Evolutionary conservation across 1,284 basidiomycete species (phyloP), one percentile per base, ranked within the genome.

Genomic region (Earliella scabrosa): DNA sequence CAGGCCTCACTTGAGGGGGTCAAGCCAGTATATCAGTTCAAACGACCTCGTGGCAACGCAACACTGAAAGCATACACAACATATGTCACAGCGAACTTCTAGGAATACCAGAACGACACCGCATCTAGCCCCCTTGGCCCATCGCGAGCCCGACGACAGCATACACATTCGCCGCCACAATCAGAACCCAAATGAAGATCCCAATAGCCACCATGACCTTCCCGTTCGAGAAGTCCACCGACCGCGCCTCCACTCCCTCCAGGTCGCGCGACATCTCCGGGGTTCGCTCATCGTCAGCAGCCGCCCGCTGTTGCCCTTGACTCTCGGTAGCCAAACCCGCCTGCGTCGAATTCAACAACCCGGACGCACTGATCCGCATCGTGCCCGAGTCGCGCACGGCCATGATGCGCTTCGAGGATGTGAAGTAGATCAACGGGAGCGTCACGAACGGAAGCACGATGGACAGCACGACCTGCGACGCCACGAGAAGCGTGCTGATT

Each of bases 391-490:
- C 29, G 13, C 29, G 29, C 14, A 87, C 84, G 1, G 76, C 77
- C 92, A 94, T 94, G 55, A 92, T 77, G 13, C 77, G 71, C 56
- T 82, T 82, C 2, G 79, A 85, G 1, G 86, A 85, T 9, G 92
- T 93, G 60, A 92, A 79, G 64, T 79, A 92, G 34, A 95, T 77
- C 36, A 95, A 80, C 1, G 93, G 93, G 63, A 93, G 79, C 16
- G 87, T 82, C 68, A 95, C 83, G 70, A 95, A 97, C 0, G 96
- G 96, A 14, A 98, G 82, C 4, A 94, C 86, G 65, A 98, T 84
- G 40, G 88, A 90, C 18, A 98, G 80, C 10, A 89, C 82, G 45
- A 97, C 95, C 73, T 98, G 96, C 13, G 87, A 93, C 1, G 83
- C 87, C 44, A 97, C 89, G n/a, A 98, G 83, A 50, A 98, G 82